Base-by-base conservation (phyloP, 2,329 filamentous ascomycete species). In the Aspergillus sp. region DNA sequence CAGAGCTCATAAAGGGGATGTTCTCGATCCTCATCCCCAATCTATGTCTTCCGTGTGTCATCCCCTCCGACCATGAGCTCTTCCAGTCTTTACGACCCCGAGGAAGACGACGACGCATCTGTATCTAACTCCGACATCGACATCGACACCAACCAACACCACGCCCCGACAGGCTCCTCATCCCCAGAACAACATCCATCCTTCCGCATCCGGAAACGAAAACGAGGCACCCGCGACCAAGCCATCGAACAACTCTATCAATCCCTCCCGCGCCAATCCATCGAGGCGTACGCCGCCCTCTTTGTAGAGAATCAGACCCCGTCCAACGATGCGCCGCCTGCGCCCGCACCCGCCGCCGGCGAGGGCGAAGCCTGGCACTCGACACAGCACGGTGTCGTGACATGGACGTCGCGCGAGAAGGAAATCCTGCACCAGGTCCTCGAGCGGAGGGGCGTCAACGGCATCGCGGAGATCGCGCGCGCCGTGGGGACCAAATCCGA, bases 341-440 rank as follows among this genome's bases (percentile, higher is more conserved):
- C 87, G 49, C 67, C 77, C n/a, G 64, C 64, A n/a, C 49, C 52
- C n/a, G 44, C 43, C 13, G 17, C 46, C 26, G 41, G 38, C 9
- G 51, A 47, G 17, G 51, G 57, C 8, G 53, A 59, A n/a, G 50
- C 60, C 2, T 79, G 51, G 45, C 53, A 67, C 45, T 47, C 73
- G 33, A 79, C 80, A 2, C 88, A 90, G 61, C 73, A 91, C 47
- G 91, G 90, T 19, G 77, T 83, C 22, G 84, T 85, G 1, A 60
- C 72, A 10, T 97, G 93, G 93, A 85, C 82, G 0, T 55, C 79
- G 0, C 61, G 73, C 1, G 92, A 96, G 64, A 95, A 95, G 65
- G 74, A 80, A 1, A 60, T 75, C 0, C 82, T 96, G 52, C 95
- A 90, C 66, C 75, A 81, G 13, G 80, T 82, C 0, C 68, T 95